Conservation (phyloP, 2,329 filamentous ascomycete genomes). For the Botrytis hyacinthi region DNA sequence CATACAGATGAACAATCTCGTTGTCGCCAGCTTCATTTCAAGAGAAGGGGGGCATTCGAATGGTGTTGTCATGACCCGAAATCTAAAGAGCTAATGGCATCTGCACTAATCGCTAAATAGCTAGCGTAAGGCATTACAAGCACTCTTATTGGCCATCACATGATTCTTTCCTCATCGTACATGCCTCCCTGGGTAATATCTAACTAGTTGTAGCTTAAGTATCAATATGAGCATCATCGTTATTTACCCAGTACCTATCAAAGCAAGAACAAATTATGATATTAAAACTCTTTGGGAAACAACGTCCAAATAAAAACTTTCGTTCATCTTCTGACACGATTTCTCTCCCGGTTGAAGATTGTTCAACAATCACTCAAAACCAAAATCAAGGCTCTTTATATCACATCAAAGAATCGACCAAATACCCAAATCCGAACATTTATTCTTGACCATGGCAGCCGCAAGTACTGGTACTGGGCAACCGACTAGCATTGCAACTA, state of each 20-base stretch:
- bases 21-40: neutral
- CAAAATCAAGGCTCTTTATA: neutral
- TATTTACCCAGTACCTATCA: slow-evolving; percentile 3
- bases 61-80: neutral
- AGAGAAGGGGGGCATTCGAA: neutral
- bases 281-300: neutral
- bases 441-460: neutral
- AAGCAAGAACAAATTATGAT: neutral
- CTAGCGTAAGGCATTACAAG: neutral
- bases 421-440: neutral
- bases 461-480: neutral
- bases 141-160: neutral
- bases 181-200: neutral
- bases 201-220: neutral
- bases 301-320: neutral
- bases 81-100: no score
- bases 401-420: neutral
- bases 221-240: slow-evolving; percentile 1
- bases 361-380: neutral
- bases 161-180: neutral
- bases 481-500: neutral
- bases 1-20: no score
- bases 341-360: neutral
- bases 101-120: neutral
- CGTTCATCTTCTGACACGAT: neutral